Percentiles rank a stretch among this genome's conserved stretches.
Conservation (phyloP, 176 grass and related monocot genomes). For the Aegilops sharonensis region DNA sequence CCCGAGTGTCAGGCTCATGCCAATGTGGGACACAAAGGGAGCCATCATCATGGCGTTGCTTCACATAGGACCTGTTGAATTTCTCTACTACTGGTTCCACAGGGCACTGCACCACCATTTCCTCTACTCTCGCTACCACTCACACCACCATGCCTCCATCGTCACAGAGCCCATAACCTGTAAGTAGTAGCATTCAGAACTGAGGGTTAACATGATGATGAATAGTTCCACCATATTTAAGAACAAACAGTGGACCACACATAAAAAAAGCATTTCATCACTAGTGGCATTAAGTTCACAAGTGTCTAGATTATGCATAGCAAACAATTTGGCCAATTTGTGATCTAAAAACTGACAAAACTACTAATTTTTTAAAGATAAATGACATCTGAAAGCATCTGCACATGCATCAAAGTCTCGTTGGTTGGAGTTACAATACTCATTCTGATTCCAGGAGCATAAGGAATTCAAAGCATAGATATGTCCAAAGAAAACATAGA, state of each 20-base stretch:
- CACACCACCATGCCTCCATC: slow-evolving; percentile 78
- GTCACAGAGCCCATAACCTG: slow-evolving; percentile 92
- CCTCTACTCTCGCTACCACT: slow-evolving; percentile 85
- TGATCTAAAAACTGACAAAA: not conserved
- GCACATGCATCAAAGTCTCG: not conserved
- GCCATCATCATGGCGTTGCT: slow-evolving; percentile 45
- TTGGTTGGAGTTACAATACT: not conserved
- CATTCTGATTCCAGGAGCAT: not conserved
- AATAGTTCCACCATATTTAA: too few relatives aligned
- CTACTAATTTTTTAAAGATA: not conserved
- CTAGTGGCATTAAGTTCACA: not conserved
- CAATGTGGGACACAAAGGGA: slow-evolving; percentile 65
- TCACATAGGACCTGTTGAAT: slow-evolving; percentile 71
- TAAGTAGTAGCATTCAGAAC: slow-evolving; percentile 33
- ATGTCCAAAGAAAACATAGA: not conserved
- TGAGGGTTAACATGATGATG: not conserved
- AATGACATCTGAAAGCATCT: not conserved
- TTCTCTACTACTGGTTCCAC: slow-evolving; percentile 96
- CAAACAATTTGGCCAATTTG: not conserved
- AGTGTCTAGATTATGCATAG: not conserved
- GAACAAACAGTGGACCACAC: too few relatives aligned
- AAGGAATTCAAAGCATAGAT: not conserved
- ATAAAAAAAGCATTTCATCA: not conserved
- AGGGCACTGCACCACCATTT: slow-evolving; percentile 89
- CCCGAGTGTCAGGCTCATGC: slow-evolving; percentile 29